Evolutionary conservation across 1,284 basidiomycete genomes (phyloP), one percentile per base, ranked within the genome.

Genomic region (Rhizoctonia solani): DNA sequence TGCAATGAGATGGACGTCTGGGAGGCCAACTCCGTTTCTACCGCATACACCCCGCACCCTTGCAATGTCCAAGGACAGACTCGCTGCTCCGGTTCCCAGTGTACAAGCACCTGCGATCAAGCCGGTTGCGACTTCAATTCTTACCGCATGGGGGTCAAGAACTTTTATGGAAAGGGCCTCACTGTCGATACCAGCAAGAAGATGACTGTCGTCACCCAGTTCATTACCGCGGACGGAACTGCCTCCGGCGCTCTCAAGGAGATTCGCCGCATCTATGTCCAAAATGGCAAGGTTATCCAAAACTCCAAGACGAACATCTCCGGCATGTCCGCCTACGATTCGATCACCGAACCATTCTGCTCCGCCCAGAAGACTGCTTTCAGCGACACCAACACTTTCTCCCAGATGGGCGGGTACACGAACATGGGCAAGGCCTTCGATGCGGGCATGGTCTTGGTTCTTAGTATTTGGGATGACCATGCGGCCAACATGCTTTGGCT

Each of bases 401-500:
- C 76, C 72, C 54, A 70, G 61, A 76, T 78, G 72, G 83, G 83
- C 67, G 82, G 81, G 25, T 73, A 83, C 66, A 70, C 71, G 52
- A 72, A 73, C 52, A 82, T 85, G 79, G 80, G 81, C 69, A 73
- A 75, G 56, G 77, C 81, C 9, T 74, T 85, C 72, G 73, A 74
- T 21, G 69, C 73, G 46, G 84, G 84, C 66, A 81, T 85, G 79
- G 83, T 85, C 13, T 76, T 87, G 34, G 82, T 81, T 61, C 73
- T 87, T 73, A 79, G 77, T 71, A 73, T 86, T 70, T 85, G 83
- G 83, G 83, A 85, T 71, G 84, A 86, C 76, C 77, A 84, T 71
- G 77, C 77, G 39, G 83, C 79, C 69, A 75, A 81, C 72, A 85
- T 86, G 84, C 79, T 84, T 73, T 85, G 84, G 84, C 81, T 86